These are phyloP conservation scores for Podaxis sp. DNA, from an alignment of 768 basidiomycete species.

Conservation along the genomic window DNA sequence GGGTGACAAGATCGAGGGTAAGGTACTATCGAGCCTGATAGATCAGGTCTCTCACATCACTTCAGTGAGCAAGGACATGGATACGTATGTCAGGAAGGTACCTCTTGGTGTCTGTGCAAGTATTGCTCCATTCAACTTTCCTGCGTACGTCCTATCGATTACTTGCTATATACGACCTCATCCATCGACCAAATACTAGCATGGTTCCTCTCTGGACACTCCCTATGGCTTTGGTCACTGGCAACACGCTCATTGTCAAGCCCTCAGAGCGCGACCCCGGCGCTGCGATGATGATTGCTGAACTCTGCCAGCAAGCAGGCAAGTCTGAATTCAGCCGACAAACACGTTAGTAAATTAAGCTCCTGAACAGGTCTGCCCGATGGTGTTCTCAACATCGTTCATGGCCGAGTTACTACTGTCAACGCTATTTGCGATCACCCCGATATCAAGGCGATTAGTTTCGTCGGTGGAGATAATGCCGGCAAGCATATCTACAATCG, in stretches of 20 bases:
- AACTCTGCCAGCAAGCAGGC: constrained; percentile 86
- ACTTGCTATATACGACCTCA: background rate
- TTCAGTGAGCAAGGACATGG: constrained; percentile 92
- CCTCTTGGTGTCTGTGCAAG: constrained; percentile 89
- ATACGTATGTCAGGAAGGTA: constrained; percentile 81
- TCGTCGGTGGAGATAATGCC: constrained; percentile 92
- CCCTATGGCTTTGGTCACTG: constrained; percentile 81
- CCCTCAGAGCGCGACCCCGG: constrained; percentile 98
- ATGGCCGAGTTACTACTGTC: constrained; percentile 86
- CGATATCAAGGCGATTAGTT: constrained; percentile 89
- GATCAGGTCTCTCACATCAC: background rate
- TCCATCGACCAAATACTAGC: constrained; percentile 28
- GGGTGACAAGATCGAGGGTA: constrained; percentile 91
- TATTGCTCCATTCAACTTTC: constrained; percentile 87
- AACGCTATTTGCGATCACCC: constrained; percentile 94
- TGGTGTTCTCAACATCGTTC: constrained; percentile 89
- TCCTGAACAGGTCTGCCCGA: constrained; percentile 56
- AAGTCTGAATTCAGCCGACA: constrained; percentile 10
- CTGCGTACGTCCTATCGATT: constrained; percentile 51
- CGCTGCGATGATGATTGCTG: constrained; percentile 96
- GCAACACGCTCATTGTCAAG: constrained; percentile 93
- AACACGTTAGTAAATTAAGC: background rate
- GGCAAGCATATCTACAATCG: constrained; percentile 93
- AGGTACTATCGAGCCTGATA: constrained; percentile 15
- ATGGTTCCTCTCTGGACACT: constrained; percentile 99